Evolutionary conservation across 805 yeast genomes (phyloP).

Genomic region (Isabelozyma rhagii): DNA sequence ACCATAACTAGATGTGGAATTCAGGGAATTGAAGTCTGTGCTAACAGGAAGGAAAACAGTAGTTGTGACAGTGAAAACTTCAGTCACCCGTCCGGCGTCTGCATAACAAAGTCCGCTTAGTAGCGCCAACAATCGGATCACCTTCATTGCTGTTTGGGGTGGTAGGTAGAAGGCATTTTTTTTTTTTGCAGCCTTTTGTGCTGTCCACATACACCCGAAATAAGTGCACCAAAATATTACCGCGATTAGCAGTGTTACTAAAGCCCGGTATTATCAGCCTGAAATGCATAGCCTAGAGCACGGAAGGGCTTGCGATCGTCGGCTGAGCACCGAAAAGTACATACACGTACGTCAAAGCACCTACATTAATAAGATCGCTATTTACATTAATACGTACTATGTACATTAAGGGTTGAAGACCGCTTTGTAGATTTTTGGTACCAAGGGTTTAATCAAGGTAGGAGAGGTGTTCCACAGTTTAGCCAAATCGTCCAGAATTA

Average conservation of each 20-base stretch:
- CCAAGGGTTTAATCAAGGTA: constrained; percentile 12
- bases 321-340: too few relatives aligned
- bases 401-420: constrained; percentile 4
- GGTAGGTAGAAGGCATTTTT: not conserved
- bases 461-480: constrained; percentile 16
- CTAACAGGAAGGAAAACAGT: not conserved
- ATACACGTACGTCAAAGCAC: not conserved
- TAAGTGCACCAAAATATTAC: too few relatives aligned
- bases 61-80: not conserved
- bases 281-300: not conserved
- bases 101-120: not conserved
- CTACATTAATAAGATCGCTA: not conserved
- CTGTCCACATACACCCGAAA: not conserved
- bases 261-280: too few relatives aligned
- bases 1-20: not conserved
- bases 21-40: not conserved
- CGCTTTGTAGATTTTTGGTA: constrained; percentile 14
- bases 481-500: constrained; percentile 12
- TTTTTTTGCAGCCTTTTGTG: not conserved
- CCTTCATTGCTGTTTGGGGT: not conserved
- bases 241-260: too few relatives aligned
- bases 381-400: not conserved
- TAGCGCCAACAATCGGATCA: not conserved
- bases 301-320: not conserved
- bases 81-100: not conserved